phyloP scores from a whole-genome alignment of 1,139 yeast species.

The Diutina mesorugosa region DNA sequence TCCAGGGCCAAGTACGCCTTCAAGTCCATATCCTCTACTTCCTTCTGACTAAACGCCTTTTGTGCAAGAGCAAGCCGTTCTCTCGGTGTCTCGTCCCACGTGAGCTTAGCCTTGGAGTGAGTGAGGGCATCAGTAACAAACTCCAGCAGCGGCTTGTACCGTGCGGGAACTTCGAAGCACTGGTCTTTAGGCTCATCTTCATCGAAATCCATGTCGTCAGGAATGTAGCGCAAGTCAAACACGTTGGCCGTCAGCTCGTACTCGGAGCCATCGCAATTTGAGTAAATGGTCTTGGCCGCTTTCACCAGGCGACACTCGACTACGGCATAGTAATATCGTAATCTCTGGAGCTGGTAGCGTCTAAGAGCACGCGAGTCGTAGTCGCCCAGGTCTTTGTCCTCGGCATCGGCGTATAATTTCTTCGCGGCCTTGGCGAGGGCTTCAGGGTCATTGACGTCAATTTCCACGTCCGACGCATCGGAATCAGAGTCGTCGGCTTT shows the following conservation, averaged over 20 bases:
- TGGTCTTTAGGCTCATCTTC: conserved; percentile 58
- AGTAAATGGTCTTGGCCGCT: conserved; percentile 69
- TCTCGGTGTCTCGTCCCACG: conserved; percentile 97
- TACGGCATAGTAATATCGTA: conserved; percentile 88
- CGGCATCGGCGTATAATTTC: conserved; percentile 38
- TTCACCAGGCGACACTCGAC: conserved; percentile 65
- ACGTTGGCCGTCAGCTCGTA: conserved; percentile 92
- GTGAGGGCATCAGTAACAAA: conserved; percentile 91
- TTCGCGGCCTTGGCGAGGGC: conserved; percentile 42
- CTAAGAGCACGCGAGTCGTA: conserved; percentile 55
- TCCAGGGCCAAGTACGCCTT: conserved; percentile 91
- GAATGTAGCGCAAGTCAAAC: conserved; percentile 85
- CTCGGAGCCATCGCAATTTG: conserved; percentile 88
- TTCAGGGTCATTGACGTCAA: conserved; percentile 27
- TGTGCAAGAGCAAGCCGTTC: conserved; percentile 74
- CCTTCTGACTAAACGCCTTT: conserved; percentile 78
- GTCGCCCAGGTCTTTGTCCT: conserved; percentile 47
- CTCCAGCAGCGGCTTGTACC: conserved; percentile 62
- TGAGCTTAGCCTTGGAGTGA: conserved; percentile 83
- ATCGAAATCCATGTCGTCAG: conserved; percentile 81
- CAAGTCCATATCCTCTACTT: conserved; percentile 92
- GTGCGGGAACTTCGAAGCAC: conserved; percentile 61
- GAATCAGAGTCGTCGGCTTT: conserved; percentile 13
- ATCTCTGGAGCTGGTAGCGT: conserved; percentile 78
- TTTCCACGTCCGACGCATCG: conserved; percentile 34